These are phyloP conservation scores for Silene vulgaris DNA, from an alignment of 179 eudicot genomes.

Conservation along the genomic window DNA sequence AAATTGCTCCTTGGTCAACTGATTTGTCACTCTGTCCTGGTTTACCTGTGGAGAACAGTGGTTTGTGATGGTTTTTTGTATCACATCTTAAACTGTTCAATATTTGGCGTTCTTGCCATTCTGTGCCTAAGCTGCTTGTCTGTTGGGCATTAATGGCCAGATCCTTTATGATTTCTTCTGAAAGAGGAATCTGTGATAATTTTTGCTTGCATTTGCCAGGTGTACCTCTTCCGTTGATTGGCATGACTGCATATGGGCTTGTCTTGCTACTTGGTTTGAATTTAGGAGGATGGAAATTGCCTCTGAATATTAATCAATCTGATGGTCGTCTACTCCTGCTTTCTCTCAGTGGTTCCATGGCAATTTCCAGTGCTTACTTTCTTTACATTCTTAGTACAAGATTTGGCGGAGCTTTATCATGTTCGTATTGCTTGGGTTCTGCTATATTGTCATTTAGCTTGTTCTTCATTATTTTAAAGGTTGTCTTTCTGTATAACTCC, in stretches of 20 bases:
- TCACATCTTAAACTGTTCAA: neutral
- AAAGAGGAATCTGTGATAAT: slow-evolving; percentile 30
- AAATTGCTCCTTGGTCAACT: neutral
- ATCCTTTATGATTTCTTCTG: neutral
- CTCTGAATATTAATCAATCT: slow-evolving; percentile 46
- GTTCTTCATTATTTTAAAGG: slow-evolving; percentile 67
- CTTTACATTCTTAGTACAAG: slow-evolving; percentile 64
- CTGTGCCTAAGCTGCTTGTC: neutral
- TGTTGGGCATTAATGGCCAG: neutral
- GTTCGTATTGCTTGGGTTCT: slow-evolving; percentile 74
- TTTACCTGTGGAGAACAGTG: neutral
- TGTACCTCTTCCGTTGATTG: slow-evolving; percentile 85
- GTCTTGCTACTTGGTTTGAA: slow-evolving; percentile 57
- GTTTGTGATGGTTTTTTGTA: neutral
- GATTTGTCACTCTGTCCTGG: neutral
- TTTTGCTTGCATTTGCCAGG: slow-evolving; percentile 56
- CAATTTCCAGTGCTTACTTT: slow-evolving; percentile 82
- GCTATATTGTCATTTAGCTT: slow-evolving; percentile 69
- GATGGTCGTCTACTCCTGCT: slow-evolving; percentile 58
- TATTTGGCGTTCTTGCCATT: neutral
- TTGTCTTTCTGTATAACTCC: slow-evolving; percentile 19
- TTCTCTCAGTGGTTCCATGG: slow-evolving; percentile 78
- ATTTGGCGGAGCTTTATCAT: slow-evolving; percentile 73
- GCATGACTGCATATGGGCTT: slow-evolving; percentile 85
- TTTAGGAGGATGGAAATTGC: slow-evolving; percentile 50